Percentiles rank a stretch among this genome's conserved stretches.
phyloP scores from a whole-genome alignment of 768 basidiomycete species.

The Pleurotus eryngii region DNA sequence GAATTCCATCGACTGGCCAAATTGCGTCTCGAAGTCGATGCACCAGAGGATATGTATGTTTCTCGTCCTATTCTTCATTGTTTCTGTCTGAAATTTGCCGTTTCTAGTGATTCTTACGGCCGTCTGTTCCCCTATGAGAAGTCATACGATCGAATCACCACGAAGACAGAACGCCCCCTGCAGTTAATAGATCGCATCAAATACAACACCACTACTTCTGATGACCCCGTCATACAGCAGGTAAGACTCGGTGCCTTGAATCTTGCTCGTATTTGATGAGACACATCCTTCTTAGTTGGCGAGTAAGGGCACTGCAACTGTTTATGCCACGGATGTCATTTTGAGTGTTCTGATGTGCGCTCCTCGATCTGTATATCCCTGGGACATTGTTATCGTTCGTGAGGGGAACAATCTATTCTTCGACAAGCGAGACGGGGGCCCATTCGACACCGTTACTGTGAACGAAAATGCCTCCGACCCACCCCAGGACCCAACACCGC shows the following conservation, averaged over 20 bases:
- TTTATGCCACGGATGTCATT: constrained; percentile 95
- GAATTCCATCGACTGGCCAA: constrained; percentile 92
- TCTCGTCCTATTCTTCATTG: neutral
- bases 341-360: constrained; percentile 96
- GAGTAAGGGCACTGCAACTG: constrained; percentile 72
- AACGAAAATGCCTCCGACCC: constrained; percentile 98
- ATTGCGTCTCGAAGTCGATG: constrained; percentile 90
- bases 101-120: constrained; percentile 75
- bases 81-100: constrained; percentile 7
- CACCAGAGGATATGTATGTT: constrained; percentile 84
- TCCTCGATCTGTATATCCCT: constrained; percentile 92
- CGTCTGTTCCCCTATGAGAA: constrained; percentile 93
- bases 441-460: constrained; percentile 95
- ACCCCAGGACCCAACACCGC: constrained; percentile 76
- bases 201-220: constrained; percentile 97
- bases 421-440: constrained; percentile 96
- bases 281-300: constrained; percentile 54
- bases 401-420: constrained; percentile 93
- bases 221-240: constrained; percentile 95
- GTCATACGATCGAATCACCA: constrained; percentile 91
- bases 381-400: constrained; percentile 95
- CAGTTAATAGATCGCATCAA: constrained; percentile 93
- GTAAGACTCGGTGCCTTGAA: constrained; percentile 33
- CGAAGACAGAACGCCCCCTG: constrained; percentile 87
- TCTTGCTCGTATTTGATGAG: neutral